Conservation (phyloP, 1,139 yeast species). For the Lipomyces yarrowii region DNA sequence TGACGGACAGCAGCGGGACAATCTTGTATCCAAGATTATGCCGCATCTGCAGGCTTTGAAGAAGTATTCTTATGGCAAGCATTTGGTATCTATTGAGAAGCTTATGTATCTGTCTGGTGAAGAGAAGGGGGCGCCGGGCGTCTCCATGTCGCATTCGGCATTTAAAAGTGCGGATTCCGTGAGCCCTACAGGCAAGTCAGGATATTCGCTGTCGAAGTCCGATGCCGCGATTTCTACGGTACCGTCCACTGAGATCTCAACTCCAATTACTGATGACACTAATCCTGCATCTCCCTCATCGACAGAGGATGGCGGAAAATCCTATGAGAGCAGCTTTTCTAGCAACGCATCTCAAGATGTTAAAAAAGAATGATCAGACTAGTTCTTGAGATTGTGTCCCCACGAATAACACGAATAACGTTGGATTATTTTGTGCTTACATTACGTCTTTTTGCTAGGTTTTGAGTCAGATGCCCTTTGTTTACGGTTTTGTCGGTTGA, state of each 20-base stretch:
- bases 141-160: slow-evolving; percentile 3
- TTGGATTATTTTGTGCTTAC: neutral
- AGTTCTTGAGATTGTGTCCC: neutral
- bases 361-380: neutral
- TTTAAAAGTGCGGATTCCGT: neutral
- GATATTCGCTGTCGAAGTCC: slow-evolving; percentile 4
- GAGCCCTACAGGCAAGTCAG: neutral
- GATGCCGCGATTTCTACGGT: slow-evolving; percentile 3
- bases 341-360: slow-evolving; percentile 14
- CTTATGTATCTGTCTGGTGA: slow-evolving; percentile 24
- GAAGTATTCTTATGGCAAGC: slow-evolving; percentile 65
- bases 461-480: neutral
- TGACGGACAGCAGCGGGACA: slow-evolving; percentile 57
- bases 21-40: slow-evolving; percentile 44
- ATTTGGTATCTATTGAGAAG: slow-evolving; percentile 64
- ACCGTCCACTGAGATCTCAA: slow-evolving; percentile 6
- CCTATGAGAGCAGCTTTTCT: slow-evolving; percentile 17
- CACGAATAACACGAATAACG: neutral
- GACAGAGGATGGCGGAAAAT: slow-evolving; percentile 8
- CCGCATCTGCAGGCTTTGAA: slow-evolving; percentile 48
- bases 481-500: neutral
- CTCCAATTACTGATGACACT: slow-evolving; percentile 6
- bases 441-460: neutral
- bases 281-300: slow-evolving; percentile 5
- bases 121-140: slow-evolving; percentile 6